phyloP scores from a whole-genome alignment of 2,329 filamentous ascomycete genomes.

The Grosmannia huntii region DNA sequence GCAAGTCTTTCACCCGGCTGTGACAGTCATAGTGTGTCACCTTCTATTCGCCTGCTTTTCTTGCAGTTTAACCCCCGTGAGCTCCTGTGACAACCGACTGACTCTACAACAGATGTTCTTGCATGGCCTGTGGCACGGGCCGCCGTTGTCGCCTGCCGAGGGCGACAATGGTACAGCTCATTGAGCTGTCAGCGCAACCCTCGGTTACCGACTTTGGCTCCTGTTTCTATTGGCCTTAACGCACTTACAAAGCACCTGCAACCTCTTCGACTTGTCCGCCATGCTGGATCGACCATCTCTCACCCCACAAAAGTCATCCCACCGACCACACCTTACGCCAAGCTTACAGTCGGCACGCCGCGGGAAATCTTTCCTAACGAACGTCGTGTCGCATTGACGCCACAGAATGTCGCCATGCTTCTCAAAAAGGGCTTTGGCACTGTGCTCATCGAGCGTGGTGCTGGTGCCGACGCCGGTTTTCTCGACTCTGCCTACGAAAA shows the following conservation, averaged over 20 bases:
- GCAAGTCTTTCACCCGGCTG: background rate
- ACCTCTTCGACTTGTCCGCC: slow-evolving; percentile 25
- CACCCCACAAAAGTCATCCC: slow-evolving; percentile 30
- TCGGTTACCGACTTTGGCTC: background rate
- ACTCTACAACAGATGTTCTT: background rate
- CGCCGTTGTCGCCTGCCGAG: background rate
- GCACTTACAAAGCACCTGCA: slow-evolving; percentile 13
- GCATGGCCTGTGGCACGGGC: background rate
- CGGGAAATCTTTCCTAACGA: slow-evolving; percentile 68
- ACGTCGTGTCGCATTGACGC: slow-evolving; percentile 72
- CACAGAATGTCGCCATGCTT: slow-evolving; percentile 67
- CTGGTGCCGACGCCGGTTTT: slow-evolving; percentile 67
- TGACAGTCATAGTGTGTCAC: background rate
- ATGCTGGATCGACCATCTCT: slow-evolving; percentile 16
- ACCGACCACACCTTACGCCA: slow-evolving; percentile 49
- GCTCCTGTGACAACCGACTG: background rate
- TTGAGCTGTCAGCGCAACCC: slow-evolving; percentile 15
- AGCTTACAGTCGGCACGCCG: slow-evolving; percentile 67
- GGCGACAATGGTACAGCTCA: slow-evolving; percentile 26
- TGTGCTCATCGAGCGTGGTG: slow-evolving; percentile 67
- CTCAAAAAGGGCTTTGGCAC: slow-evolving; percentile 75
- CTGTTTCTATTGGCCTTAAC: slow-evolving; percentile 14
- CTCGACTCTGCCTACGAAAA: slow-evolving; percentile 63
- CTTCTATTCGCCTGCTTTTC: background rate
- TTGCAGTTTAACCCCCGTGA: background rate